These are phyloP conservation scores for Cercospora citrullina DNA, from an alignment of 2,329 filamentous ascomycete species.

Conservation along the genomic window DNA sequence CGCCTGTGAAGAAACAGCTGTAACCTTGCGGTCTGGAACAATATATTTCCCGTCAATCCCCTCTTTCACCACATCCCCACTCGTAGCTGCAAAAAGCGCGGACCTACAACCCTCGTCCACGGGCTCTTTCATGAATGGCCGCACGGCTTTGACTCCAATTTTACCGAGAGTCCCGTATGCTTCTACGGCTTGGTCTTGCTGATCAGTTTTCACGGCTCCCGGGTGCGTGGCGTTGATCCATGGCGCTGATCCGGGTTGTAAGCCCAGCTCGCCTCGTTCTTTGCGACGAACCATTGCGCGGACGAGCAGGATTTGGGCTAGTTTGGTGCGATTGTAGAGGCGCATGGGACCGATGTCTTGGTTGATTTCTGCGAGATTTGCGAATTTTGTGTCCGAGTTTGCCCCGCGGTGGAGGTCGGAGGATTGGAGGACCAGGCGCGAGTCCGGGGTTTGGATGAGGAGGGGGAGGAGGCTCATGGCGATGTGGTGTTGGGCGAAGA, in stretches of 20 bases:
- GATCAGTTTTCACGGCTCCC: slow-evolving; percentile 51
- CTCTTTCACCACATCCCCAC: slow-evolving; percentile 46
- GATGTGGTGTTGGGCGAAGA: slow-evolving; percentile 45
- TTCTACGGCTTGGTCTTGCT: slow-evolving; percentile 52
- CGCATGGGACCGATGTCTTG: slow-evolving; percentile 50
- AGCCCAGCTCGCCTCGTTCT: slow-evolving; percentile 41
- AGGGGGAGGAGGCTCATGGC: slow-evolving; percentile 39
- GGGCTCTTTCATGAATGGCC: slow-evolving; percentile 54
- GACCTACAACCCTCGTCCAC: slow-evolving; percentile 50
- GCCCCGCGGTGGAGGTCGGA: slow-evolving; percentile 51
- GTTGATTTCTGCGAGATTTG: slow-evolving; percentile 51
- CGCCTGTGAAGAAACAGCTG: slow-evolving; percentile 45
- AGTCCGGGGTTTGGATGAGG: slow-evolving; percentile 49
- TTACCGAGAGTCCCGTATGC: slow-evolving; percentile 52
- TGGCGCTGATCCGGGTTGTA: slow-evolving; percentile 34
- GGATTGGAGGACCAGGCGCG: slow-evolving; percentile 52
- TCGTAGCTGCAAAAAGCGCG: slow-evolving; percentile 52
- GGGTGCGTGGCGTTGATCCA: slow-evolving; percentile 55
- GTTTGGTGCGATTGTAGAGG: slow-evolving; percentile 54
- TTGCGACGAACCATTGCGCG: slow-evolving; percentile 46
- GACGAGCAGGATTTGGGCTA: slow-evolving; percentile 52
- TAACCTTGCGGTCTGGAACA: slow-evolving; percentile 52
- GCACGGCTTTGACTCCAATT: slow-evolving; percentile 45
- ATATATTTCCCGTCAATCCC: slow-evolving; percentile 52
- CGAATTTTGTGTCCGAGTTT: slow-evolving; percentile 44